Percentiles rank a stretch among this genome's conserved stretches.
phyloP scores from a whole-genome alignment of 2,329 filamentous ascomycete species.

The Cladorrhinum sp. region DNA sequence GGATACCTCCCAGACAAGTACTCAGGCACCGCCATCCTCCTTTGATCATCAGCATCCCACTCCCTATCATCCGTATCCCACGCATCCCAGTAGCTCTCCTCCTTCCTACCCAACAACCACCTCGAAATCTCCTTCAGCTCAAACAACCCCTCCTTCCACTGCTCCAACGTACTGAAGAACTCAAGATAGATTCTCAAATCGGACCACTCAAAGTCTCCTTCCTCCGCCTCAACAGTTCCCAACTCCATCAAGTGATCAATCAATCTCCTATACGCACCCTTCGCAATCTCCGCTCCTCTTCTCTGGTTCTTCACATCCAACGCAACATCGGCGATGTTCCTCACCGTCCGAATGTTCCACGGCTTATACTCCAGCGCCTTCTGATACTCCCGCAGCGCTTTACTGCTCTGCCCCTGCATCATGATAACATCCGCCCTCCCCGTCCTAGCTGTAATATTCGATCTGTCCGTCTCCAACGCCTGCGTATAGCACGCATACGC shows the following conservation, averaged over 20 bases:
- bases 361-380: conserved; percentile 51
- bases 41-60: conserved; percentile 73
- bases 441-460: conserved; percentile 55
- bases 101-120: conserved; percentile 74
- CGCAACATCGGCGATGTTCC: conserved; percentile 56
- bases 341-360: conserved; percentile 52
- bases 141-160: conserved; percentile 62
- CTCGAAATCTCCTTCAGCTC: conserved; percentile 71
- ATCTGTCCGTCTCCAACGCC: conserved; percentile 56
- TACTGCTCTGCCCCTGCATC: conserved; percentile 51
- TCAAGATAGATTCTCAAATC: conserved; percentile 85
- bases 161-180: conserved; percentile 64
- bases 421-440: conserved; percentile 58
- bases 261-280: conserved; percentile 47
- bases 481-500: conserved; percentile 58
- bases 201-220: conserved; percentile 61
- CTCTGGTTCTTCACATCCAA: conserved; percentile 48
- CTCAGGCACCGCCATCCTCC: conserved; percentile 59
- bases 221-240: conserved; percentile 34
- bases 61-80: conserved; percentile 75
- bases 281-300: conserved; percentile 42
- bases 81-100: conserved; percentile 75
- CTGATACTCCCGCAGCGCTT: conserved; percentile 56
- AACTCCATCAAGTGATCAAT: conserved; percentile 42
- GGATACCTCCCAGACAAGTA: conserved; percentile 57